Evolutionary conservation across 1,284 basidiomycete species (phyloP), one percentile per base, ranked within the genome.

Genomic region (Rhodofomes roseus): DNA sequence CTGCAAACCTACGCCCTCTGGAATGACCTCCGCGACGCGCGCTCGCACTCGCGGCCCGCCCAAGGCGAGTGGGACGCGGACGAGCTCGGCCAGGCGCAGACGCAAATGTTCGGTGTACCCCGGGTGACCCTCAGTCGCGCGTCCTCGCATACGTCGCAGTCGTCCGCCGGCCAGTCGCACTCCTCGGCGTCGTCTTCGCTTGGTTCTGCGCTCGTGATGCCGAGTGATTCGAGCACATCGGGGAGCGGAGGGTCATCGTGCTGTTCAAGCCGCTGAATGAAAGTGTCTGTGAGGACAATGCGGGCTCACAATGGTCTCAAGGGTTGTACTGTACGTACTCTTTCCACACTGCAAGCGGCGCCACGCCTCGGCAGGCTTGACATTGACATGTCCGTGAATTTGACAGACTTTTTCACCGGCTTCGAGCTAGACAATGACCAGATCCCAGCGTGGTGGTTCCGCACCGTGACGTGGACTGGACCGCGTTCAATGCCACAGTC

Each of bases 31-130:
- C 64, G 58, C 7, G 52, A 57, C 12, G 31, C 39, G 1, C 55
- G 48, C 23, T n/a, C 34, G 16, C 36, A 54, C 5, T 37, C 46
- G 22, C 59, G 63, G 16, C 54, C 56, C 22, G 37, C 65, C 1
- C 56, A 55, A 4, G n/a, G 60, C 11, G 60, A 65, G 52, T 57
- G 66, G 54, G 70, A 71, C 31, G 66, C 66, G 54, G 70, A 71
- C 18, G 34, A 22, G 23, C 50, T 52, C 18, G 50, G 1, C 34
- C 31, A 20, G 46, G 22, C 25, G 31, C 31, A 34, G 31, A 11
- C 31, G 31, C 31, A 34, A 11, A 57, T 60, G 12, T 52, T 65
- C 4, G 16, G 52, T 2, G 59, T 68, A 1, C 64, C 64, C 25
- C 34, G 64, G 18, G 56, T 64, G 4, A 54, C 56, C 5, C 50